Evolutionary conservation across 805 yeast species (phyloP).

Genomic region (Wickerhamiella galacta): DNA sequence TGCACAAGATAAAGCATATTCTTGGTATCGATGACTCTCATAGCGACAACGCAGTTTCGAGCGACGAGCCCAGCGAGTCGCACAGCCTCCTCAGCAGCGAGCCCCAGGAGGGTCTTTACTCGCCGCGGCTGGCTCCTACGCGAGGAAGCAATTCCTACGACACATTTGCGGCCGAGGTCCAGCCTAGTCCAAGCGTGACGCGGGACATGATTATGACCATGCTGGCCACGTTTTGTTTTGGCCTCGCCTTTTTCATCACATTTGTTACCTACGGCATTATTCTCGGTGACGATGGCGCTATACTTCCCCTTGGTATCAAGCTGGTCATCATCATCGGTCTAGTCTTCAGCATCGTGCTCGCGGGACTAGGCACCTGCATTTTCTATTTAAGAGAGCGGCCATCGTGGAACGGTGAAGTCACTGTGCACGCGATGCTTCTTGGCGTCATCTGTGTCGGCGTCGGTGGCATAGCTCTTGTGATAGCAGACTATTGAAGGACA

Average conservation of each 20-base stretch:
- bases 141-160: constrained; percentile 6
- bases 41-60: constrained; percentile 7
- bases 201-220: constrained; percentile 31
- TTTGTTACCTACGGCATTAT: constrained; percentile 29
- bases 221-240: constrained; percentile 27
- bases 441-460: constrained; percentile 28
- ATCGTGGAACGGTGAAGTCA: constrained; percentile 27
- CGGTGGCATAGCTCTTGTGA: constrained; percentile 25
- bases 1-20: constrained; percentile 4
- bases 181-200: constrained; percentile 5
- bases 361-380: constrained; percentile 30
- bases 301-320: constrained; percentile 16
- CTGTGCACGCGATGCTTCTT: constrained; percentile 29
- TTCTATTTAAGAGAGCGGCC: constrained; percentile 27
- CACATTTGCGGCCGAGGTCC: constrained; percentile 5
- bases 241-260: constrained; percentile 22
- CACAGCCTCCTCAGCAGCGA: constrained; percentile 3
- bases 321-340: constrained; percentile 27
- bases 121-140: constrained; percentile 9
- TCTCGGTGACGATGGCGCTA: constrained; percentile 19
- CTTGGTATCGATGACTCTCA: constrained; percentile 5
- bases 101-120: constrained; percentile 5
- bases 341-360: constrained; percentile 27
- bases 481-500: not conserved
- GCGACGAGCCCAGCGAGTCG: constrained; percentile 7